These are phyloP conservation scores for Oryza officinalis DNA, from an alignment of 176 grass and related monocot species.

Conservation along the genomic window DNA sequence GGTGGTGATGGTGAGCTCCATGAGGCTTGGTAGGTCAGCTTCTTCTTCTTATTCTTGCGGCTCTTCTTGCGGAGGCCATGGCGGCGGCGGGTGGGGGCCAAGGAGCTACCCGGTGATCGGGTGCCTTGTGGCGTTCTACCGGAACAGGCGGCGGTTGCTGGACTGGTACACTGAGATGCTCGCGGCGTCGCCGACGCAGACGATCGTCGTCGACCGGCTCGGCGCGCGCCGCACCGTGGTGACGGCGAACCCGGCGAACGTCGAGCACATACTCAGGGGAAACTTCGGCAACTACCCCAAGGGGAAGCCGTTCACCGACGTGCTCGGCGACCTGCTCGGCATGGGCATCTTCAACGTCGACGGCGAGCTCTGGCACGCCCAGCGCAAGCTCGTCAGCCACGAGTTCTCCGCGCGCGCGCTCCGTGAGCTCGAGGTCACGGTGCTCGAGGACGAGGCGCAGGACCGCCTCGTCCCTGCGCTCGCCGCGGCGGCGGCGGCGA, in stretches of 20 bases:
- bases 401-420: slow-evolving; percentile 82
- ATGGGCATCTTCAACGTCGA: slow-evolving; percentile 93
- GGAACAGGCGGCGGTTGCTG: slow-evolving; percentile 60
- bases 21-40: neutral
- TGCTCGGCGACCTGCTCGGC: slow-evolving; percentile 90
- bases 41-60: neutral
- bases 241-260: slow-evolving; percentile 75
- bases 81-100: slow-evolving; percentile 41
- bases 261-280: slow-evolving; percentile 72
- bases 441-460: slow-evolving; percentile 57
- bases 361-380: slow-evolving; percentile 71
- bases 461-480: slow-evolving; percentile 61
- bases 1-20: neutral
- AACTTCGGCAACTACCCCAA: slow-evolving; percentile 94
- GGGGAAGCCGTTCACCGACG: slow-evolving; percentile 78
- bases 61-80: slow-evolving; percentile 6
- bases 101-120: slow-evolving; percentile 65
- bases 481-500: slow-evolving; percentile 21
- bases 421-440: slow-evolving; percentile 54
- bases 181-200: slow-evolving; percentile 62
- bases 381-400: slow-evolving; percentile 92
- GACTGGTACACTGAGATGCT: slow-evolving; percentile 91
- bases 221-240: slow-evolving; percentile 74
- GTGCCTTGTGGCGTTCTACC: slow-evolving; percentile 70
- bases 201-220: slow-evolving; percentile 64